Base-by-base conservation (phyloP, 768 basidiomycete species). In the Harrya chromipes region DNA sequence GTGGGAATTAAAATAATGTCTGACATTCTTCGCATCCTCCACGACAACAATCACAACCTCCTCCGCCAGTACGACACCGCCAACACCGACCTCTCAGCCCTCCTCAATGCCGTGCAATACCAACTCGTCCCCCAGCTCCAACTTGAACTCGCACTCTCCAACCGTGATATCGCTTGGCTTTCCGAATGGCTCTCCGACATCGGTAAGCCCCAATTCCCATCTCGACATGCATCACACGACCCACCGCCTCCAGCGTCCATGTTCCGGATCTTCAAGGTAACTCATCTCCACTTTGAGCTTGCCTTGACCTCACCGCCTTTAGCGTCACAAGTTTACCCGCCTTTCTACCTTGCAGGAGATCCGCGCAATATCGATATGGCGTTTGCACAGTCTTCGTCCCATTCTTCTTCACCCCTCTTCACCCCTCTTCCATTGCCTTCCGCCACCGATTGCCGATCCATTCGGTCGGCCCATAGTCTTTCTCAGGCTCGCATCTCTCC, bases 251-350 rank as follows among this genome's bases (percentile, higher is more conserved):
- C 41, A 83, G 82, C 68, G 42, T 73, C 81, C 26, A 65, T 83
- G 33, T 84, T 82, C 66, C 83, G 81, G 63, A 76, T 85, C 47
- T 72, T 79, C 43, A 78, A 79, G 70, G 87, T 85, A 66, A 60
- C 76, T 69, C 11, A 20, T n/a, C 20, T 14, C 11, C 11, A 2
- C 48, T 49, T 45, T 31, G 16, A 4, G 20, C 12, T 6, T 44
- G 19, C 38, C 43, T 48, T 38, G 46, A 40, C 40, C 46, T 17
- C 31, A 46, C 33, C 59, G 35, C 47, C 42, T 40, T 10, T 41
- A 90, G 87, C 79, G 83, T 55, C 81, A 87, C 62, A 76, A 80
- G 51, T 89, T 85, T 55, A 82, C 76, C 34, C 71, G 72, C 44
- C 79, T 83, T 0, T 82, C 85, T 53, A 74, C 83, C 17, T 62